phyloP scores from a whole-genome alignment of 805 yeast genomes.

The Isabelozyma gotoi region DNA sequence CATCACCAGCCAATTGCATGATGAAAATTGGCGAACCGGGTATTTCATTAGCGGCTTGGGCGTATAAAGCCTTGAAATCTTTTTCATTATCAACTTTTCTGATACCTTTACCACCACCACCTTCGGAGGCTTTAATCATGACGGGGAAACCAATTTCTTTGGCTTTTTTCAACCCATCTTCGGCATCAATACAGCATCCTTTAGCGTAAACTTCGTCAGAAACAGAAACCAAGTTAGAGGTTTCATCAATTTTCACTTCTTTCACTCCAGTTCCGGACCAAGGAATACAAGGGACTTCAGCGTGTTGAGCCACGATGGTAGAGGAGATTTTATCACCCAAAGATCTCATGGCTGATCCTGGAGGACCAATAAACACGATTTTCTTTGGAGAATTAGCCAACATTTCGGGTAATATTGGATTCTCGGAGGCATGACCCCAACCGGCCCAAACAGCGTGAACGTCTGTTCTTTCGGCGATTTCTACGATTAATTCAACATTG shows the following conservation, averaged over 20 bases:
- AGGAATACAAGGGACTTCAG: constrained; percentile 96
- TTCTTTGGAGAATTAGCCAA: constrained; percentile 90
- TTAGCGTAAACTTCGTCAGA: constrained; percentile 76
- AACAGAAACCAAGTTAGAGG: constrained; percentile 83
- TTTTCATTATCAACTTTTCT: constrained; percentile 88
- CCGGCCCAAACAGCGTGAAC: constrained; percentile 99
- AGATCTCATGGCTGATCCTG: constrained; percentile 99
- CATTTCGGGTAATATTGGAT: constrained; percentile 90
- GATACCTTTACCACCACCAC: constrained; percentile 99
- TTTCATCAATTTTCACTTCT: constrained; percentile 65
- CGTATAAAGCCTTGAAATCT: constrained; percentile 72
- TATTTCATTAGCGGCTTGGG: constrained; percentile 95
- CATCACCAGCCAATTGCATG: constrained; percentile 96
- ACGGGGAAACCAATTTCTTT: constrained; percentile 92
- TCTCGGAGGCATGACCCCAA: constrained; percentile 99
- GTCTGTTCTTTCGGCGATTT: constrained; percentile 92
- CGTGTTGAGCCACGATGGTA: constrained; percentile 98
- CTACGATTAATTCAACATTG: constrained; percentile 95
- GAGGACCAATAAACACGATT: constrained; percentile 96
- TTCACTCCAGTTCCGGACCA: constrained; percentile 99
- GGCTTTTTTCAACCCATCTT: constrained; percentile 87
- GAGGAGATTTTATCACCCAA: constrained; percentile 97
- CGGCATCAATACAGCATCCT: constrained; percentile 86
- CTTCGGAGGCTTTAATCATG: constrained; percentile 99
- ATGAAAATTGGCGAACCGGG: constrained; percentile 99